phyloP scores from a whole-genome alignment of 2,329 filamentous ascomycete genomes.

The Scedosporium apiospermum region DNA sequence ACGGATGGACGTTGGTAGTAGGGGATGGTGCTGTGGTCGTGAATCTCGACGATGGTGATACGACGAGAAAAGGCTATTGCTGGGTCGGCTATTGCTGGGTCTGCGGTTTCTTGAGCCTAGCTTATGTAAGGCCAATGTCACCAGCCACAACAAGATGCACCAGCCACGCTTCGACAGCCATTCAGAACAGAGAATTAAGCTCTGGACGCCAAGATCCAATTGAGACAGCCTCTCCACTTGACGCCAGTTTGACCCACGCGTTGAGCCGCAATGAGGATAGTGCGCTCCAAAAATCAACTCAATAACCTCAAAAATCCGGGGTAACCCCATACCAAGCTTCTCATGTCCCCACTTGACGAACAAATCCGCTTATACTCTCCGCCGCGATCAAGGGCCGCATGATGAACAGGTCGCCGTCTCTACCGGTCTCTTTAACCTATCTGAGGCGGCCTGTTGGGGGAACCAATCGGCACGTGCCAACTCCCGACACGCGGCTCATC shows the following conservation, averaged over 20 bases:
- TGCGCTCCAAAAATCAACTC: not conserved
- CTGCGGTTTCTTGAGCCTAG: no score
- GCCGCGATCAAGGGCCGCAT: not conserved
- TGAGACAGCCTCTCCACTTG: no score
- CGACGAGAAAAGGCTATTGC: not conserved
- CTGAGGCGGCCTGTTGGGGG: not conserved
- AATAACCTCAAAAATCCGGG: not conserved
- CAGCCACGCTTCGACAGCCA: not conserved
- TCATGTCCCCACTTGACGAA: not conserved
- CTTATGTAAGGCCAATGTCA: not conserved
- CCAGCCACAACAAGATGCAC: not conserved
- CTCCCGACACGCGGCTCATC: not conserved
- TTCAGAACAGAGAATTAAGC: not conserved
- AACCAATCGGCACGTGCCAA: not conserved
- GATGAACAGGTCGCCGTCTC: not conserved
- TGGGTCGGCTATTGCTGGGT: not conserved
- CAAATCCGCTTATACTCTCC: not conserved
- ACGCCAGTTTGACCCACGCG: not conserved
- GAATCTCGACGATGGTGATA: not conserved
- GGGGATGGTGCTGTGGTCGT: not conserved
- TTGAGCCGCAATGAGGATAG: not conserved
- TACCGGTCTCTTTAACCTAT: not conserved
- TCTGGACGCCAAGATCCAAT: not conserved
- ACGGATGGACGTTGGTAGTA: not conserved
- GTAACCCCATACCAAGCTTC: not conserved